Evolutionary conservation across 208 protist species (phyloP).

Genomic region (Naegleria gruberi): DNA sequence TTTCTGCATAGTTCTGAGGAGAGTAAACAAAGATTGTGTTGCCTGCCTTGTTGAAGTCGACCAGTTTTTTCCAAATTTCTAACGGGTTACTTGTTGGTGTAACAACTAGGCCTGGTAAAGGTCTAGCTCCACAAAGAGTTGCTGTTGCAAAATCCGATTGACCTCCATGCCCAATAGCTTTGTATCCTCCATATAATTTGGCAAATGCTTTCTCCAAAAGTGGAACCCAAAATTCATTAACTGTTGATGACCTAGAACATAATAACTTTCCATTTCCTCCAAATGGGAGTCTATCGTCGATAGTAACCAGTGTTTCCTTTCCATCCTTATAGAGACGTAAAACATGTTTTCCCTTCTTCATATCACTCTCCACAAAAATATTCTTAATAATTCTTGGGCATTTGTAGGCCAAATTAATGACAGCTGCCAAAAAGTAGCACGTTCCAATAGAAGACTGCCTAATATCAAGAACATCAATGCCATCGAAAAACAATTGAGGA

Average conservation of each 20-base stretch:
- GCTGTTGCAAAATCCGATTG: not conserved
- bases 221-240: slow-evolving; percentile 60
- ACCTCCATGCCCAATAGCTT: slow-evolving; percentile 56
- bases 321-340: slow-evolving; percentile 70
- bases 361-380: not conserved
- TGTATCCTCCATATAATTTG: slow-evolving; percentile 76
- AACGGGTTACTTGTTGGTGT: not conserved
- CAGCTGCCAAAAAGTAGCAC: not conserved
- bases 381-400: not conserved
- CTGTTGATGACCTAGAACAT: slow-evolving; percentile 27
- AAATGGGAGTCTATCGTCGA: slow-evolving; percentile 70
- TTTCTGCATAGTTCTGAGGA: not conserved
- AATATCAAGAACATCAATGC: not conserved
- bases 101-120: not conserved
- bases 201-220: slow-evolving; percentile 79
- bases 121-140: not conserved
- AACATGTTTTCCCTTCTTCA: slow-evolving; percentile 48
- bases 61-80: not conserved
- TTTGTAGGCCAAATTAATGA: not conserved
- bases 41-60: not conserved
- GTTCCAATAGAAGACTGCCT: not conserved
- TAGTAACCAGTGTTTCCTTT: slow-evolving; percentile 57
- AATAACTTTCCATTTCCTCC: slow-evolving; percentile 53
- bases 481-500: not conserved
- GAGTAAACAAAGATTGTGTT: not conserved